A percentile compares a stretch with the other conserved stretches of the same genome.
Conservation (phyloP, 2,329 filamentous ascomycete genomes). For the Pseudopyricularia cyperi region DNA sequence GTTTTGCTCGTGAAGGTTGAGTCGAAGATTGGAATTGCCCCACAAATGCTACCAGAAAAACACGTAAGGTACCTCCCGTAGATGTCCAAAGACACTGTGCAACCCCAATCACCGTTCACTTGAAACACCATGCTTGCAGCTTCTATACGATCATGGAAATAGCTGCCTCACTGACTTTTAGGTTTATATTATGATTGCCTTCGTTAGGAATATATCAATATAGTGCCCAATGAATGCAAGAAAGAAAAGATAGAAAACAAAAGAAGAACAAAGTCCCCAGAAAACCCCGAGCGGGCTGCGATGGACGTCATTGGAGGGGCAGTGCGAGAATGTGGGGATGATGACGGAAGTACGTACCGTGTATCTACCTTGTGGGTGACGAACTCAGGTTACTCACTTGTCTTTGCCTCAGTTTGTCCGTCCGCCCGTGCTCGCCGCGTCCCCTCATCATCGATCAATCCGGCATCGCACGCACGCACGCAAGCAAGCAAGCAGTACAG, state of each 20-base stretch:
- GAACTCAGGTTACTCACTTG: neutral
- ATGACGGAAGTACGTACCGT: neutral
- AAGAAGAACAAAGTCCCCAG: neutral
- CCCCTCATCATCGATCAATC: neutral
- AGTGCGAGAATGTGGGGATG: neutral
- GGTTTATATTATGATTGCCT: too few species aligned
- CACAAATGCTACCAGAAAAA: neutral
- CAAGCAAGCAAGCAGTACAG: too few species aligned
- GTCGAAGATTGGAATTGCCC: neutral
- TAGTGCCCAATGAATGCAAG: too few species aligned
- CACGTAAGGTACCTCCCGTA: neutral
- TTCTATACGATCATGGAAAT: too few species aligned
- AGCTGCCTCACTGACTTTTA: too few species aligned
- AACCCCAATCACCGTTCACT: too few species aligned
- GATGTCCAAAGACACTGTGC: neutral
- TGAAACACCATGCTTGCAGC: too few species aligned
- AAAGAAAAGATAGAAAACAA: too few species aligned
- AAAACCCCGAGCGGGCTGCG: neutral
- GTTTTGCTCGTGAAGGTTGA: neutral
- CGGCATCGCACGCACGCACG: too few species aligned
- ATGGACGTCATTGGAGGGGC: neutral
- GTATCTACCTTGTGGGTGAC: neutral
- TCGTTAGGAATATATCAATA: too few species aligned
- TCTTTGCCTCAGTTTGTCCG: neutral
- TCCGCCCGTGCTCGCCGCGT: neutral